A percentile compares a stretch with the other conserved stretches of the same genome.
Conservation (phyloP, 2,329 filamentous ascomycete species). For the Exophiala aquamarina region DNA sequence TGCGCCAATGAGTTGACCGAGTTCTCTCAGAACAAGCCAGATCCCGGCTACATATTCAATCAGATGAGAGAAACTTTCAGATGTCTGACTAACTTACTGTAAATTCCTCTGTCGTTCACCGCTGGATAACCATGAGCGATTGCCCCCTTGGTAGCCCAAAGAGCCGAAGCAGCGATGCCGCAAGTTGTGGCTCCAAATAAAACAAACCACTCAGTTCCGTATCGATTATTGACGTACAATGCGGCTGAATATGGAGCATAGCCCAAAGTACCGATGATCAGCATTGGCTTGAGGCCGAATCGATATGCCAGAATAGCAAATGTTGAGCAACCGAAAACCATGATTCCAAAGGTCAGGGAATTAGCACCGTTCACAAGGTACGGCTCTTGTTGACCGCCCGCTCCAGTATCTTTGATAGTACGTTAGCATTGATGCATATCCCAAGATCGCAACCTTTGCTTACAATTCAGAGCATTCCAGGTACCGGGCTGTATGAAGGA, state of each 20-base stretch:
- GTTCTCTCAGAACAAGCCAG: slow-evolving; percentile 53
- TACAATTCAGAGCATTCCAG: slow-evolving; percentile 47
- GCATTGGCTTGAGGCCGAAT: slow-evolving; percentile 38
- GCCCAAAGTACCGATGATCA: slow-evolving; percentile 45
- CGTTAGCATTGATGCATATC: not conserved
- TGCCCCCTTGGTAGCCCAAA: slow-evolving; percentile 41
- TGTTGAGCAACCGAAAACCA: slow-evolving; percentile 46
- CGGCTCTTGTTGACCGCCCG: slow-evolving; percentile 36
- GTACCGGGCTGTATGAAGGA: slow-evolving; percentile 48
- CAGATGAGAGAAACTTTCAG: no score
- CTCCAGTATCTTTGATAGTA: slow-evolving; percentile 30
- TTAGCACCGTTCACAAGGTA: slow-evolving; percentile 45
- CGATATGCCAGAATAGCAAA: slow-evolving; percentile 42
- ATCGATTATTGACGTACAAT: slow-evolving; percentile 46
- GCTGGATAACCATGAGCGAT: slow-evolving; percentile 46
- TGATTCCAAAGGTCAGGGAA: slow-evolving; percentile 46
- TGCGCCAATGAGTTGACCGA: slow-evolving; percentile 53
- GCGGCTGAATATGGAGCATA: slow-evolving; percentile 45
- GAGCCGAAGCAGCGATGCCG: slow-evolving; percentile 38
- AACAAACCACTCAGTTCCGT: slow-evolving; percentile 45
- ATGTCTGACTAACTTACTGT: slow-evolving; percentile 24
- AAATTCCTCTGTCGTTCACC: slow-evolving; percentile 42
- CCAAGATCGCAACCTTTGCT: slow-evolving; percentile 6
- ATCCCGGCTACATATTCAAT: slow-evolving; percentile 37
- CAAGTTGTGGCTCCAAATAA: slow-evolving; percentile 44